Conservation (phyloP, 164 flowering plant genomes). For the Stephania japonica region DNA sequence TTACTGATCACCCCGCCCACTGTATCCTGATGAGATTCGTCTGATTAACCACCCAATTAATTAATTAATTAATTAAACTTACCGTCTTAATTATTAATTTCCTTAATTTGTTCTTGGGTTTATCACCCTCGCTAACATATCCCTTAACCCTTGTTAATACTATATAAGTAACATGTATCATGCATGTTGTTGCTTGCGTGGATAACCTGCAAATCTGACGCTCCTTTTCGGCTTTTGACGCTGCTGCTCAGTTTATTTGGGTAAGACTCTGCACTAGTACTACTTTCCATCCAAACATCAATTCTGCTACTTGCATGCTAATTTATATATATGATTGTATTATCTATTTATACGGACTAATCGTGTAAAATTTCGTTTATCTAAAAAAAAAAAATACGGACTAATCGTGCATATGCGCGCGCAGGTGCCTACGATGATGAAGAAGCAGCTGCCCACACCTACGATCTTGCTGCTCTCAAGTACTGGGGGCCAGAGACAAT, state of each 20-base stretch:
- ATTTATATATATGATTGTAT: too few species aligned
- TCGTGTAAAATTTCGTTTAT: too few species aligned
- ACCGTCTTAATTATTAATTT: conserved; percentile 1
- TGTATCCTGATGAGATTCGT: not conserved
- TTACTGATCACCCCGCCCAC: too few species aligned
- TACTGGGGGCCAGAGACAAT: conserved; percentile 77
- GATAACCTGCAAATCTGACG: conserved; percentile 35
- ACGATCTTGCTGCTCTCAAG: conserved; percentile 92
- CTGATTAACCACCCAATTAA: not conserved
- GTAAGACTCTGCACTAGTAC: conserved; percentile 43
- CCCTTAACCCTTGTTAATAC: too few species aligned
- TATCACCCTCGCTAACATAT: too few species aligned
- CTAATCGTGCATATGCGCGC: too few species aligned
- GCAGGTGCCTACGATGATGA: conserved; percentile 90
- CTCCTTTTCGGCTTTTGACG: conserved; percentile 33
- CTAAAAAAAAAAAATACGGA: too few species aligned
- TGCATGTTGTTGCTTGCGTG: conserved; percentile 7
- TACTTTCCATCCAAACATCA: too few species aligned
- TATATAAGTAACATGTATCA: too few species aligned
- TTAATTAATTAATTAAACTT: not conserved
- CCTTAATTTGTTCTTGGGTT: conserved; percentile 2
- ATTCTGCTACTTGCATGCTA: too few species aligned
- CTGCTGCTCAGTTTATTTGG: conserved; percentile 67
- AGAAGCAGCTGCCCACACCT: conserved; percentile 87
- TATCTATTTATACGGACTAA: too few species aligned